Evolutionary conservation across 306 rosid species (phyloP).

Genomic region (Ormosia semicastrata): DNA sequence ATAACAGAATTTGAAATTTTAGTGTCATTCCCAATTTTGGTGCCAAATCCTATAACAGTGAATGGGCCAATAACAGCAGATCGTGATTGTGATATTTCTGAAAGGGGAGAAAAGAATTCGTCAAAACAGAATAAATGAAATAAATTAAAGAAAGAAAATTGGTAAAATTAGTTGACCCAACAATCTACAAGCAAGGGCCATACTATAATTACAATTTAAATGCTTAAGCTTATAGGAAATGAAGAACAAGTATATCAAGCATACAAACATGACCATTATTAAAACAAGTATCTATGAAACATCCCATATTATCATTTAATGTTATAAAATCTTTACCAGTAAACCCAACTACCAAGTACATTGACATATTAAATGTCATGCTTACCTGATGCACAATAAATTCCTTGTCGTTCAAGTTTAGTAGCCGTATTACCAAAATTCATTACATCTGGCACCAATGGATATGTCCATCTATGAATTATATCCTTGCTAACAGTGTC

Average conservation of each 20-base stretch:
- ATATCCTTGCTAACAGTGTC: constrained; percentile 93
- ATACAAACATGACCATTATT: not conserved
- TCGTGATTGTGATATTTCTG: constrained; percentile 78
- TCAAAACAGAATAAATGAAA: constrained; percentile 24
- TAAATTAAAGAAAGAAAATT: not conserved
- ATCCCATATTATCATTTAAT: not conserved
- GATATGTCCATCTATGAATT: constrained; percentile 98
- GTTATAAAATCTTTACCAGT: not conserved
- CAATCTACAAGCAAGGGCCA: not conserved
- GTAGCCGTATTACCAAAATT: constrained; percentile 60
- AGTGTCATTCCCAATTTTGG: constrained; percentile 69
- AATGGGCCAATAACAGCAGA: constrained; percentile 84
- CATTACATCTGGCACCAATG: constrained; percentile 90
- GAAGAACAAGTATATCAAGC: not conserved
- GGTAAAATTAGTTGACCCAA: not conserved
- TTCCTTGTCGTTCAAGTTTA: constrained; percentile 89
- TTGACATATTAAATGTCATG: not conserved
- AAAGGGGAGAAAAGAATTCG: constrained; percentile 25
- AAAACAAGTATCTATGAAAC: not conserved
- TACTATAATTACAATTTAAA: not conserved
- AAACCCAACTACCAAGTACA: not conserved
- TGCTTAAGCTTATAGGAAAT: not conserved
- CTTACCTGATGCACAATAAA: constrained; percentile 90
- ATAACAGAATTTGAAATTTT: constrained; percentile 74
- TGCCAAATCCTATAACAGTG: constrained; percentile 83